Evolutionary conservation across 2,329 filamentous ascomycete species (phyloP).

Genomic region (Xylaria sp.): DNA sequence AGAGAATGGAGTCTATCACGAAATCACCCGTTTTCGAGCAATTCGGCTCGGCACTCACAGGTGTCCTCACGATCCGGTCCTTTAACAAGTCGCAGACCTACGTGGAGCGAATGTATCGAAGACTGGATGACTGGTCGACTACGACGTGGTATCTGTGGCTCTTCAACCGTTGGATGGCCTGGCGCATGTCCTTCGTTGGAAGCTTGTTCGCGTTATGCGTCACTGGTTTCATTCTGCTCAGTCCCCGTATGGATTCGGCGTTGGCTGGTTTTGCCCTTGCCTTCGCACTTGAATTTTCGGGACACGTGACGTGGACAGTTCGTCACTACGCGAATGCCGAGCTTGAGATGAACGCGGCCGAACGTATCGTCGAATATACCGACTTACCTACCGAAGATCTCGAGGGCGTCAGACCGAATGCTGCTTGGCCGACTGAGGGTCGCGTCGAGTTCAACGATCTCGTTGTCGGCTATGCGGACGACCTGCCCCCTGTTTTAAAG

Average conservation of each 20-base stretch:
- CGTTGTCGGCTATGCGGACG: constrained; percentile 65
- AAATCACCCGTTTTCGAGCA: constrained; percentile 79
- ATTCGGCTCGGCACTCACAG: constrained; percentile 66
- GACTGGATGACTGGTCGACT: constrained; percentile 62
- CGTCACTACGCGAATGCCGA: constrained; percentile 54
- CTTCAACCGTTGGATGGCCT: constrained; percentile 72
- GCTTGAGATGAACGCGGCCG: constrained; percentile 72
- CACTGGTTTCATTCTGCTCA: constrained; percentile 57
- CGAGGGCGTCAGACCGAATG: constrained; percentile 55
- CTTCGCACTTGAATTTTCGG: constrained; percentile 66
- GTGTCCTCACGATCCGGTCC: constrained; percentile 69
- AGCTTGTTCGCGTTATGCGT: constrained; percentile 63
- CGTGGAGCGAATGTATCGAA: constrained; percentile 61
- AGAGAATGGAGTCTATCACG: constrained; percentile 69
- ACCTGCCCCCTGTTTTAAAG: constrained; percentile 65
- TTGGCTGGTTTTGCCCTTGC: constrained; percentile 71
- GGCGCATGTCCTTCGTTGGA: constrained; percentile 65
- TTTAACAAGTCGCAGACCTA: constrained; percentile 66
- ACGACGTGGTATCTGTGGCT: constrained; percentile 65
- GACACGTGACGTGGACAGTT: constrained; percentile 50
- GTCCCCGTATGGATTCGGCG: constrained; percentile 58
- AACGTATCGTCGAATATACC: constrained; percentile 71
- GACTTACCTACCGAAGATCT: constrained; percentile 62
- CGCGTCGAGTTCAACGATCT: constrained; percentile 68
- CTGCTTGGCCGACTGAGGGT: constrained; percentile 71